Base-by-base conservation (phyloP, 129 eudicot species). In the Flaveria linearis region DNA sequence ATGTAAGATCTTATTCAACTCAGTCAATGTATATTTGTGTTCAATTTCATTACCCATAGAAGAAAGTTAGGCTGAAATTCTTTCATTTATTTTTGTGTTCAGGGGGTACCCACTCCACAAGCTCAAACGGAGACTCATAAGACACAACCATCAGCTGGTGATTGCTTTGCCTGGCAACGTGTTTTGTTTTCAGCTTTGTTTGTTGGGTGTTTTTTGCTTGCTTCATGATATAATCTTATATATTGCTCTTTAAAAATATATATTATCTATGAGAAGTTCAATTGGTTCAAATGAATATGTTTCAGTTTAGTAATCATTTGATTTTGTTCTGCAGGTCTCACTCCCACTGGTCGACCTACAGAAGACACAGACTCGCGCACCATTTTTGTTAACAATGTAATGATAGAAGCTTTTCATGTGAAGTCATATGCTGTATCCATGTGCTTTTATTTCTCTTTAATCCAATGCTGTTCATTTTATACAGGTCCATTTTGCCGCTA, bases 401-500 rank as follows among this genome's bases (percentile, higher is more conserved):
- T 42, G 79, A 4, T 55, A 47, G 49, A 2, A 23, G 46, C 33
- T 52, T 76, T 7, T 69, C 28, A 46, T 68, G 10, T 62, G 26
- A 58, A 61, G 61, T 65, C 65, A 78, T 79, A 9, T n/a, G 23
- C 60, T 63, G 45, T 56, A 64, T 41, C 12, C 39, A 17, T 56
- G 49, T 55, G 68, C 42, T 28, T 49, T 36, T 28, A 39, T 16
- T 30, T 52, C 68, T 47, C 72, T 30, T 3, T 4, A 57, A 79
- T 50, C 7, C 82, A 50, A 68, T 26, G 41, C 68, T 61, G 64
- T 77, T 46, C 55, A 68, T 46, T 71, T 49, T 52, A 1, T 68
- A 15, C 82, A 93, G 98, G 98, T 93, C 53, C 97, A 93, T 83
- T 93, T 94, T 86, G 98, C 88, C 72, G 98, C 98, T 51, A 91